Evolutionary conservation across 331 rosid species (phyloP), one percentile per base, ranked within the genome.

Genomic region (Telfairia occidentalis): DNA sequence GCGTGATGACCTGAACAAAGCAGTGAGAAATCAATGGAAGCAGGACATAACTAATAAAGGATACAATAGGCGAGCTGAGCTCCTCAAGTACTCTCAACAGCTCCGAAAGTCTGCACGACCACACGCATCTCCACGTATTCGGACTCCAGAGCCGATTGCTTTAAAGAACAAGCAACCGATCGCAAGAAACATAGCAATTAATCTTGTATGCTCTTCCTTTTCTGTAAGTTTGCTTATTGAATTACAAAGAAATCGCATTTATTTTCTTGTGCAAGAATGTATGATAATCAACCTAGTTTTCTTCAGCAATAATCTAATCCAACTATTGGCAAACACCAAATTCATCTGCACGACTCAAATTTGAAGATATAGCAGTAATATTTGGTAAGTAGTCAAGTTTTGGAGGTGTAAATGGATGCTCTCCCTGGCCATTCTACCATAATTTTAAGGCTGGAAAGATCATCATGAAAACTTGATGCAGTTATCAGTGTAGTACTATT

Each of bases 51-150:
- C 40, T 19, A 63, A 63, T 38, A 82, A 78, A 75, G 88, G 87
- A 61, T 84, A 80, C 70, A 84, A 85, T 67, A 85, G 98, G 81
- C 89, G 84, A 83, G 83, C 86, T 45, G 86, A 90, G 83, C 84
- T 92, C 48, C 97, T 92, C 64, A 87, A 53, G 61, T 87, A 90
- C 80, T 87, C 97, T 2, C 88, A 76, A 74, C 81, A 32, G 10
- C 87, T 92, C 29, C 82, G 96, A 0, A 65, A 75, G 23, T 89
- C 92, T 28, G 80, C 86, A 29, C 77, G 53, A 80, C 70, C 63
- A 80, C 46, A 84, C 38, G 69, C 79, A 19, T 83, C 90, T 64
- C 76, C 66, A 19, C 66, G 60, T 38, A 13, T 30, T 32, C 18
- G 16, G 9, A 45, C 80, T 29, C 77, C 83, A 5, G 46, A 66